These are phyloP conservation scores for Plasmodium gaboni DNA, from an alignment of 169 alveolate genomes.

Conservation along the genomic window DNA sequence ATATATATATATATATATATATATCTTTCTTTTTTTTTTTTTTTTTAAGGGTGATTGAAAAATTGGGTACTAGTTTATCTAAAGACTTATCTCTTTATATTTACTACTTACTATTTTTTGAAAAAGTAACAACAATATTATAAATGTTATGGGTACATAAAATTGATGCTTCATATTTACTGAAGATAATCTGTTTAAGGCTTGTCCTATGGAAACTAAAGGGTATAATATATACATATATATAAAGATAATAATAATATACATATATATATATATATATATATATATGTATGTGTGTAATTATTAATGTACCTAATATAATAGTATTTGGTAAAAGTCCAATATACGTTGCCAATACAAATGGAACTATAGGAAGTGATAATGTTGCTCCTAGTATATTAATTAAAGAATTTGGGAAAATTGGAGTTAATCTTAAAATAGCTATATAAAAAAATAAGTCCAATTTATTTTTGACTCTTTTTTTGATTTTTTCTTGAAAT, in stretches of 20 bases:
- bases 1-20: no score
- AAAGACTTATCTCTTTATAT: slow-evolving; percentile 14
- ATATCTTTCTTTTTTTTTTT: no score
- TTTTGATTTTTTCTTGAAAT: slow-evolving; percentile 51
- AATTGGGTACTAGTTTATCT: not conserved
- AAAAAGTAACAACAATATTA: slow-evolving; percentile 40
- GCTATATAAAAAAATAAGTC: slow-evolving; percentile 68
- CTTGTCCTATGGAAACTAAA: slow-evolving; percentile 68
- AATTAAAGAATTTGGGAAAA: slow-evolving; percentile 58
- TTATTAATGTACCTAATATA: slow-evolving; percentile 39
- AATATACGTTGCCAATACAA: slow-evolving; percentile 34
- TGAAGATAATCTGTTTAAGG: slow-evolving; percentile 50
- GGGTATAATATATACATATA: not conserved
- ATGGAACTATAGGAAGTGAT: slow-evolving; percentile 58
- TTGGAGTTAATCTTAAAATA: slow-evolving; percentile 70
- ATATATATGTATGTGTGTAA: not conserved
- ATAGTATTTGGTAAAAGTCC: slow-evolving; percentile 63
- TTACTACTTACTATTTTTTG: slow-evolving; percentile 41
- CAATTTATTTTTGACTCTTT: slow-evolving; percentile 36
- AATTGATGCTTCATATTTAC: slow-evolving; percentile 51
- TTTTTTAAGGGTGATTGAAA: no score
- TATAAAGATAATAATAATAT: no score
- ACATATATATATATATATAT: slow-evolving; percentile 8
- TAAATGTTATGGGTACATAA: slow-evolving; percentile 57
- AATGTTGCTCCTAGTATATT: slow-evolving; percentile 42